Conservation (phyloP, 495 filamentous ascomycete species). For the Amniculicola lignicola region DNA sequence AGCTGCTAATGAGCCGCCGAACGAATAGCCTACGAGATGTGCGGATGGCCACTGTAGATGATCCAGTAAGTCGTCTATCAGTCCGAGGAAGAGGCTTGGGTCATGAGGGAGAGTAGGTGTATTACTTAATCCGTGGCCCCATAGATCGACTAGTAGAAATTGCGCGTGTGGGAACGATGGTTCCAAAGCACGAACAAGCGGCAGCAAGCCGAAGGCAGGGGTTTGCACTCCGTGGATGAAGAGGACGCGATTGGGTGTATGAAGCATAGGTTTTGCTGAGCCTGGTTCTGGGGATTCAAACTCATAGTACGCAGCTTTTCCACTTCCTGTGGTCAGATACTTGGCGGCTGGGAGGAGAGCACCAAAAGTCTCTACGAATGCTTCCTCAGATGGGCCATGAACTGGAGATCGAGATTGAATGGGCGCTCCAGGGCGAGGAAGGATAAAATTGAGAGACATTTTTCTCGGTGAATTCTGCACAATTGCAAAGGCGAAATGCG, state of each 20-base stretch:
- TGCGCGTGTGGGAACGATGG: constrained; percentile 10
- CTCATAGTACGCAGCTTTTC: constrained; percentile 43
- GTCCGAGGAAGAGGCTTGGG: constrained; percentile 30
- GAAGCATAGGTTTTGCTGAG: constrained; percentile 17
- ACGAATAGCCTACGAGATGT: constrained; percentile 37
- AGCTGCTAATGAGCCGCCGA: constrained; percentile 28
- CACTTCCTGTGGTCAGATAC: constrained; percentile 39
- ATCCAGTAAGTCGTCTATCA: constrained; percentile 29
- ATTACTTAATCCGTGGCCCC: constrained; percentile 39
- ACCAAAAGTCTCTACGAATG: constrained; percentile 43
- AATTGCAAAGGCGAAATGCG: no score
- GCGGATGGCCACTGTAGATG: constrained; percentile 32
- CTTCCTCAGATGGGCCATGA: constrained; percentile 41
- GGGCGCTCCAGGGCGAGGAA: constrained; percentile 39
- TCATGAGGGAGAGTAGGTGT: constrained; percentile 32
- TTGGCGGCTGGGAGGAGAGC: constrained; percentile 41
- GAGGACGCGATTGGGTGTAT: constrained; percentile 23
- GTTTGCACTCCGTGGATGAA: constrained; percentile 37
- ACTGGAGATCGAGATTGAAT: constrained; percentile 28
- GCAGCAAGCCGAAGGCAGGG: constrained; percentile 35
- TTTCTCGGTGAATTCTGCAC: no score
- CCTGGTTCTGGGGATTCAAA: no score
- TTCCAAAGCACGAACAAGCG: constrained; percentile 26
- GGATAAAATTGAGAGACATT: constrained; percentile 31
- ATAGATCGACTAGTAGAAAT: constrained; percentile 34